Base-by-base conservation (phyloP, 139 green algal genomes). In the Yamagishiella unicocca region DNA sequence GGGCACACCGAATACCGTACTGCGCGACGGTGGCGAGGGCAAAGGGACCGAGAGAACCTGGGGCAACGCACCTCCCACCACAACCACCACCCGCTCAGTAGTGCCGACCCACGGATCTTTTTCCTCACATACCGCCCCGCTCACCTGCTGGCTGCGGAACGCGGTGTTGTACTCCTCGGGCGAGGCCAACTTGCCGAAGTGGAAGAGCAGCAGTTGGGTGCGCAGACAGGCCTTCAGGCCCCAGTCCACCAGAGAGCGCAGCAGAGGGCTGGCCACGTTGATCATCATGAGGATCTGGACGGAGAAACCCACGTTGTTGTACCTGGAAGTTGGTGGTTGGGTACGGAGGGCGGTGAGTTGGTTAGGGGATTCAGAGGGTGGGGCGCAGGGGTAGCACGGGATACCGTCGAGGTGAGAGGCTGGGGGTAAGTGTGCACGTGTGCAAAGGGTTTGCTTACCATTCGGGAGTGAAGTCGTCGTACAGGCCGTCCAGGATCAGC, bases 381-480 rank as follows among this genome's bases (percentile, higher is more conserved):
- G 6, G 22, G 14, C 19, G 58, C 31, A 22, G 29, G 58, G 19
- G 17, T 29, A n/a, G 17, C 6, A 68, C 19, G 6, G 58, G 58
- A 9, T 27, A 68, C 6, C 19, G 6, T 33, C 6, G 58, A 68
- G 19, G 58, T 9, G 22, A 22, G 19, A 35, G 58, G 22, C 6
- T 35, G 58, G 22, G 17, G 58, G 17, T 9, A 29, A 22, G 58
- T 35, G 19, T 6, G 31, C 58, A 68, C 14, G 58, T 68, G 22
- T n/a, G 58, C 19, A 6, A n/a, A 9, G 22, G 58, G 22, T 6
- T n/a, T n/a, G 58, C 55, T 0, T 19, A 84, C 80, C 80, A 94
- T 24, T 54, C 78, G 33, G 88, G 87, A 2, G 55, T 87, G 79
- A 94, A 94, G 77, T 94, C 92, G 31, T 72, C 38, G 77, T 91